Evolutionary conservation across 225 moss, liverwort and hornwort genomes (phyloP), one percentile per base, ranked within the genome.

Genomic region (Antitrichia curtipendula): DNA sequence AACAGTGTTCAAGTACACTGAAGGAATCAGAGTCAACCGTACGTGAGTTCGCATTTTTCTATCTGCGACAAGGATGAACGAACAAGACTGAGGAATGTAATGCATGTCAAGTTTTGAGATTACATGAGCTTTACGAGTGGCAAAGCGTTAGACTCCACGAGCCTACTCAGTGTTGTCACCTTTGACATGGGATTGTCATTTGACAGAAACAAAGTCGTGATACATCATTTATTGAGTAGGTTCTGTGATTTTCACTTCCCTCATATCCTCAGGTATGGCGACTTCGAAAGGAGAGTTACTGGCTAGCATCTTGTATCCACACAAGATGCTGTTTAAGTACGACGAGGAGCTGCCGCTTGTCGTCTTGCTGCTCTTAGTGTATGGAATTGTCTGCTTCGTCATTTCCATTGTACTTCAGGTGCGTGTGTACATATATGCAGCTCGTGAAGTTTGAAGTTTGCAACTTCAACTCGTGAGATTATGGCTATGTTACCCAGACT

Each of bases 311-410:
- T 90, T 97, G 70, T 97, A 95, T 89, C 97, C 97, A 75, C 92
- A 97, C 68, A 94, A 92, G 80, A 97, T 96, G 95, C 88, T 93
- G 34, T 96, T 97, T 84, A 96, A 96, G 92, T 97, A 97, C 87
- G 96, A 97, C 76, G 95, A 97, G 89, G 97, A 97, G 92, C 92
- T 97, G 56, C 96, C 97, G 10, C 81, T 95, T 73, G 97, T 97
- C 24, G 95, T 95, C 72, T 72, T 93, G 73, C 77, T 95, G 65
- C 95, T 97, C 56, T 86, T 95, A 78, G 72, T 85, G 36, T 97
- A 97, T 85, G 97, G 89, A 50, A 87, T 95, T 63, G 84, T 95
- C 68, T 97, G 97, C 90, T 97, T 95, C 90, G 65, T 77, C 62
- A 91, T 95, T 80, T 89, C 93, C 83, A 83, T 96, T 49, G 40